Percentiles rank a stretch among this genome's conserved stretches.
phyloP scores from a whole-genome alignment of 805 yeast species.

The Yarrowia sp. region DNA sequence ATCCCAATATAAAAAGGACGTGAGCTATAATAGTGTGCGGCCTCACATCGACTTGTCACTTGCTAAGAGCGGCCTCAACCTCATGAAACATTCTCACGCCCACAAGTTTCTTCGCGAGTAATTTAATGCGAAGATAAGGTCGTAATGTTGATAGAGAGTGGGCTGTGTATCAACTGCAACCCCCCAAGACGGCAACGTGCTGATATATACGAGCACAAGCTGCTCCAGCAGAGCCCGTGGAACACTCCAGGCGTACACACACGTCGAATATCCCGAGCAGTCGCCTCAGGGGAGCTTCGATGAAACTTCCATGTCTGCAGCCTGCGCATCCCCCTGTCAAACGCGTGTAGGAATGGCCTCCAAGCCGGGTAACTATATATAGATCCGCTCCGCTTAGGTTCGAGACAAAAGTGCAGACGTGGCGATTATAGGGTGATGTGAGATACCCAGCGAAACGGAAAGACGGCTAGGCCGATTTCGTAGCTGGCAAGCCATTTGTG shows the following conservation, averaged over 20 bases:
- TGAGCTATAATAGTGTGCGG: no score
- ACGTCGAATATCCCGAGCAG: no score
- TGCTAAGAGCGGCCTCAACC: no score
- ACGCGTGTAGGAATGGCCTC: neutral
- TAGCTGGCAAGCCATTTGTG: no score
- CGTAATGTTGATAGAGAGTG: neutral
- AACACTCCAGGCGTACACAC: no score
- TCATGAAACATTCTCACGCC: neutral
- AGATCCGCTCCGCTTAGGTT: neutral
- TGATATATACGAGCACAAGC: no score
- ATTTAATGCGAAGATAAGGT: neutral
- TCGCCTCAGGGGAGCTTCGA: neutral
- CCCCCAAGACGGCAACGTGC: no score
- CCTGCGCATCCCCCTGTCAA: slow-evolving; percentile 13
- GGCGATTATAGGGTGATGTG: slow-evolving; percentile 4
- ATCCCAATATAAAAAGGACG: neutral
- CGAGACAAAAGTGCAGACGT: slow-evolving; percentile 17
- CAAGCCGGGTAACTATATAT: slow-evolving; percentile 17
- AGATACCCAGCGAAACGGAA: neutral
- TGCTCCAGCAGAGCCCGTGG: no score
- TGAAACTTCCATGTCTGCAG: slow-evolving; percentile 10
- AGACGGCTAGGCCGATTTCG: neutral
- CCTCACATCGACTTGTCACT: no score
- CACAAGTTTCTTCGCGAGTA: neutral
- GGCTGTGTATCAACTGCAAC: neutral